A percentile compares a stretch with the other conserved stretches of the same genome.
Evolutionary conservation across 1,284 basidiomycete genomes (phyloP).

Genomic region (Prillingera fragicola): DNA sequence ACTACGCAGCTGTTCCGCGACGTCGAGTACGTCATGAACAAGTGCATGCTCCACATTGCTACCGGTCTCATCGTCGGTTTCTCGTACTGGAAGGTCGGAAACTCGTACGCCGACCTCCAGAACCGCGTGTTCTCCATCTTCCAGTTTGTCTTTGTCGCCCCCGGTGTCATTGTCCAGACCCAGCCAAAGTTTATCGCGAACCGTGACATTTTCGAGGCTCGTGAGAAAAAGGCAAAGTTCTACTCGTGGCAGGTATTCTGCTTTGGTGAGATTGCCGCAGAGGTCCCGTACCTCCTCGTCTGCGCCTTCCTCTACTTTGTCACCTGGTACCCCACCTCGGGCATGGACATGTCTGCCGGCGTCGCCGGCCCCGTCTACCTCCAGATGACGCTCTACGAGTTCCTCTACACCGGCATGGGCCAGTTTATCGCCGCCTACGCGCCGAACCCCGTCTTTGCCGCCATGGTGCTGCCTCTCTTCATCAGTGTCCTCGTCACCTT

Average conservation of each 20-base stretch:
- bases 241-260: constrained; percentile 40
- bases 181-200: constrained; percentile 48
- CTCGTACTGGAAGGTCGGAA: constrained; percentile 39
- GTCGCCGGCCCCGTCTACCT: constrained; percentile 34
- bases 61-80: constrained; percentile 44
- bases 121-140: constrained; percentile 30
- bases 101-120: constrained; percentile 18
- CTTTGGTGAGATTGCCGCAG: constrained; percentile 39
- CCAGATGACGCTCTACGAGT: constrained; percentile 45
- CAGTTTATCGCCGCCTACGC: constrained; percentile 33
- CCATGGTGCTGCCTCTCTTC: constrained; percentile 23
- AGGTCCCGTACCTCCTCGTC: constrained; percentile 41
- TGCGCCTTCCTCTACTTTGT: constrained; percentile 27
- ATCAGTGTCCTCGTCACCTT: constrained; percentile 24
- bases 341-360: constrained; percentile 6
- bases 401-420: constrained; percentile 44
- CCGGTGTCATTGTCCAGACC: constrained; percentile 43
- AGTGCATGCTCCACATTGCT: constrained; percentile 34
- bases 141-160: constrained; percentile 44
- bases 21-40: constrained; percentile 44
- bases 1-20: constrained; percentile 38
- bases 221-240: constrained; percentile 45
- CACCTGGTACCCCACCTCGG: constrained; percentile 12
- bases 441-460: constrained; percentile 39
- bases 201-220: constrained; percentile 44